Evolutionary conservation across 2,329 filamentous ascomycete genomes (phyloP).

Genomic region (Metarhizium guizhouense): DNA sequence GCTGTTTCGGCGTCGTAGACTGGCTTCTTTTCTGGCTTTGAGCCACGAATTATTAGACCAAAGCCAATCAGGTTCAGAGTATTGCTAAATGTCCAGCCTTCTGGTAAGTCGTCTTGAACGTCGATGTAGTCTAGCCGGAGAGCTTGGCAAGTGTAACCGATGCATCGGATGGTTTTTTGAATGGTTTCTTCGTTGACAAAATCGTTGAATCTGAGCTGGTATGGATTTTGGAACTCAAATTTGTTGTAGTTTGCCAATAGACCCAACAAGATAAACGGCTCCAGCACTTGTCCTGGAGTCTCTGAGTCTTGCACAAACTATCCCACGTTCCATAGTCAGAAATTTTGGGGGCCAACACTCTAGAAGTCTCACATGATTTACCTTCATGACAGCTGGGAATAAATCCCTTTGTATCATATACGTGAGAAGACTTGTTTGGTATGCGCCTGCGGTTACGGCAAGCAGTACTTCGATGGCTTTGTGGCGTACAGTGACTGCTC

Average conservation of each 20-base stretch:
- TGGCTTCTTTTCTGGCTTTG: constrained; percentile 47
- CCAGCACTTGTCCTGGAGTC: constrained; percentile 50
- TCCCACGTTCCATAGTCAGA: not conserved
- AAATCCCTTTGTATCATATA: constrained; percentile 93
- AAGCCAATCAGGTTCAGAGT: constrained; percentile 81
- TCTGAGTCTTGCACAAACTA: constrained; percentile 78
- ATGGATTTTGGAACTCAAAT: constrained; percentile 96
- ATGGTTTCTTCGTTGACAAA: constrained; percentile 91
- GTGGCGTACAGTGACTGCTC: constrained; percentile 59
- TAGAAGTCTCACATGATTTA: constrained; percentile 25
- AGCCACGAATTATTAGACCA: constrained; percentile 61
- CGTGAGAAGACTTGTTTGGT: constrained; percentile 86
- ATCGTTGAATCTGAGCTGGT: constrained; percentile 82
- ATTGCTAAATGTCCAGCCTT: constrained; percentile 76
- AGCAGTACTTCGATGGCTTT: constrained; percentile 76
- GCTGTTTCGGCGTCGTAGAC: constrained; percentile 69
- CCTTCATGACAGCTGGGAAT: constrained; percentile 92
- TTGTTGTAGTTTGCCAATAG: constrained; percentile 97
- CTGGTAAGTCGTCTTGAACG: constrained; percentile 81
- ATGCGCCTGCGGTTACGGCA: constrained; percentile 83
- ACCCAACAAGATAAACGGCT: constrained; percentile 75
- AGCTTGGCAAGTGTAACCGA: constrained; percentile 61
- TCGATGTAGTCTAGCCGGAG: constrained; percentile 71
- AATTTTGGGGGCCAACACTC: not conserved
- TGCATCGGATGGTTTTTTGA: constrained; percentile 66